Evolutionary conservation across 1,284 basidiomycete species (phyloP).

Genomic region (Fomitopsis betulina): DNA sequence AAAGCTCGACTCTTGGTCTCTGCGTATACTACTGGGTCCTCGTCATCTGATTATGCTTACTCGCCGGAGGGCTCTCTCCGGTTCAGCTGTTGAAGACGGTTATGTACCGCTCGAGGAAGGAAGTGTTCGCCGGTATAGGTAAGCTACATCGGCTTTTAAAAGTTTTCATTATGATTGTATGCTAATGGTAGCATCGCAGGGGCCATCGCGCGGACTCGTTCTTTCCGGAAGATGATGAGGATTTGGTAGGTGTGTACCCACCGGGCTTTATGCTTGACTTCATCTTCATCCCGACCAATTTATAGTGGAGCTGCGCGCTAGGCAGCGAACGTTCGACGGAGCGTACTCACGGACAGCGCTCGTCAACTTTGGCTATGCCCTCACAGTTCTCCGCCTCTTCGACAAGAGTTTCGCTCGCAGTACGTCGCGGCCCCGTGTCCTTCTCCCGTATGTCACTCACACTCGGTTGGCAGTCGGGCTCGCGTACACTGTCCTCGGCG

Average conservation of each 20-base stretch:
- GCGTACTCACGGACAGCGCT: conserved; percentile 77
- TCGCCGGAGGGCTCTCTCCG: not conserved
- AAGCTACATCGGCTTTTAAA: not conserved
- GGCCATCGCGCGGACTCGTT: conserved; percentile 61
- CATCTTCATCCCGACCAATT: not conserved
- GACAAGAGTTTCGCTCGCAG: conserved; percentile 66
- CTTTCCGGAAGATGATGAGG: conserved; percentile 50
- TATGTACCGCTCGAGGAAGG: not conserved
- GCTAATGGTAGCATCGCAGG: conserved; percentile 26
- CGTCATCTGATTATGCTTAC: not conserved
- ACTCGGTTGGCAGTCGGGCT: conserved; percentile 52
- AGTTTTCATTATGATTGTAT: not conserved
- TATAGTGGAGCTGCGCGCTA: conserved; percentile 64
- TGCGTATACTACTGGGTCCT: not conserved
- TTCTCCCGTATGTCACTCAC: conserved; percentile 2
- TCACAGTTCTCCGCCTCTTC: conserved; percentile 75
- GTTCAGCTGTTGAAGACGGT: not conserved
- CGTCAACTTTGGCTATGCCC: conserved; percentile 67
- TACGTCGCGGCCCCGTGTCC: conserved; percentile 29
- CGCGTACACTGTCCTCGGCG: conserved; percentile 62
- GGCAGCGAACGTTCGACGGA: conserved; percentile 78
- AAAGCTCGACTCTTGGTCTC: not conserved
- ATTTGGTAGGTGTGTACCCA: conserved; percentile 42
- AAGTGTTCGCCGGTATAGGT: not conserved
- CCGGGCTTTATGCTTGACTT: not conserved